A percentile compares a stretch with the other conserved stretches of the same genome.
These are phyloP conservation scores for Gracilaria caudata DNA, from an alignment of 23 red algal species.

Conservation along the genomic window DNA sequence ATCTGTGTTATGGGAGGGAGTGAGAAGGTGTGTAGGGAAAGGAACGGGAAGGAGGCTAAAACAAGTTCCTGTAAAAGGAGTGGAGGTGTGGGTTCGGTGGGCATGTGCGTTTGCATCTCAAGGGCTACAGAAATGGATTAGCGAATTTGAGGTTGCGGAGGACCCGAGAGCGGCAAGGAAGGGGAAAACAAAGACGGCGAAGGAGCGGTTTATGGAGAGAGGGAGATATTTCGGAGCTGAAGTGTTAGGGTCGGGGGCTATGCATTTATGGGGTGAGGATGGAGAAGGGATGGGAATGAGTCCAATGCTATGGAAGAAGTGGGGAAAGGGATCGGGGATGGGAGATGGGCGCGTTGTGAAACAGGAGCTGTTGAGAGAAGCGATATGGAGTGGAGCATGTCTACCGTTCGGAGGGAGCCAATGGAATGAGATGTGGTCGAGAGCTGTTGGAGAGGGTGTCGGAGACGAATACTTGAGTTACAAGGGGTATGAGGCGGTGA, in stretches of 20 bases:
- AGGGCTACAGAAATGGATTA: background rate
- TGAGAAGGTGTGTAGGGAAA: too few species aligned
- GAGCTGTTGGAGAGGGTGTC: background rate
- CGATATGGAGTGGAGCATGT: background rate
- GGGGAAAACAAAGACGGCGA: background rate
- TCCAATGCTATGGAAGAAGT: background rate
- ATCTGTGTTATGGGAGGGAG: too few species aligned
- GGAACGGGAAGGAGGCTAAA: background rate
- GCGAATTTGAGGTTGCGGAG: background rate
- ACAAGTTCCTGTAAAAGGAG: background rate
- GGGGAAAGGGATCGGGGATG: background rate
- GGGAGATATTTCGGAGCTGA: background rate
- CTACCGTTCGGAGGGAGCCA: background rate
- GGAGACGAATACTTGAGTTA: background rate
- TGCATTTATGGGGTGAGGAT: background rate
- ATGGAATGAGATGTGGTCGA: background rate
- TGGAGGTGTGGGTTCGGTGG: background rate
- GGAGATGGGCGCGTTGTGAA: background rate
- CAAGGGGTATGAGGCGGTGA: background rate
- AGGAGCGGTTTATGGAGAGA: background rate
- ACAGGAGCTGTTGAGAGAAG: background rate
- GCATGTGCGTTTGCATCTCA: background rate
- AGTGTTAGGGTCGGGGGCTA: background rate
- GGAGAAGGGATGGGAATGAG: background rate
- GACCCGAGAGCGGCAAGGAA: background rate